Evolutionary conservation across 352 stramenopile genomes (phyloP), one percentile per base, ranked within the genome.

Genomic region (Globisporangium megalacanthum): DNA sequence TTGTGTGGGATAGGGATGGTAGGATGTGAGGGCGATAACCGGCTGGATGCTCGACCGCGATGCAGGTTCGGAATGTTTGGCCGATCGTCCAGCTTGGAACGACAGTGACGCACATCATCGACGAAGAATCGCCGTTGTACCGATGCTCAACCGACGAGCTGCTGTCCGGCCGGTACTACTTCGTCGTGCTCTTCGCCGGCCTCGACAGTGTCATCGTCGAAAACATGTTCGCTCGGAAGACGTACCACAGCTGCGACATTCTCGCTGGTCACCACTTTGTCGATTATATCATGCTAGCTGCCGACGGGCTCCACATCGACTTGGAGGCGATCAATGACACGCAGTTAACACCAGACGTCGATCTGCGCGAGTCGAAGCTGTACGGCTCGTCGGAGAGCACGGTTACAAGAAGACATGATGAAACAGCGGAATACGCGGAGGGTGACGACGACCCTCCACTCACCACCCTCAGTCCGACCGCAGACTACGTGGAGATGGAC

Each of bases 191-290:
- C 4, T 83, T 85, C 63, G 79, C 72, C 0, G 72, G 74, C 6
- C 60, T 83, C 25, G 72, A 85, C 45, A 75, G 66, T 14, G 54
- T 83, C 9, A 67, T 87, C n/a, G 72, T 60, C 29, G 76, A 86
- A n/a, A 79, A 73, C 44, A 83, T 86, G 72, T 77, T 82, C 41
- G 64, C 72, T 6, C 67, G 74, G 2, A 87, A 83, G 54, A 68
- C 74, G 6, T 85, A 87, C 39, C 73, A 83, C 54, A 78, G 68
- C 47, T 85, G 72, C 52, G 77, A 87, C 50, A 68, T 87, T 14
- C 64, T 85, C 10, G 72, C 85, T 1, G 72, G 69, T 2, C 77
- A 85, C 57, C 72, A 85, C 48, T 87, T 87, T 49, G 65, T 77
- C 7, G 72, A 87, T 61, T 83, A 83, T 51, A 84, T 85, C 64